phyloP scores from a whole-genome alignment of 1,284 basidiomycete species.

The Coriolopsis trogii region DNA sequence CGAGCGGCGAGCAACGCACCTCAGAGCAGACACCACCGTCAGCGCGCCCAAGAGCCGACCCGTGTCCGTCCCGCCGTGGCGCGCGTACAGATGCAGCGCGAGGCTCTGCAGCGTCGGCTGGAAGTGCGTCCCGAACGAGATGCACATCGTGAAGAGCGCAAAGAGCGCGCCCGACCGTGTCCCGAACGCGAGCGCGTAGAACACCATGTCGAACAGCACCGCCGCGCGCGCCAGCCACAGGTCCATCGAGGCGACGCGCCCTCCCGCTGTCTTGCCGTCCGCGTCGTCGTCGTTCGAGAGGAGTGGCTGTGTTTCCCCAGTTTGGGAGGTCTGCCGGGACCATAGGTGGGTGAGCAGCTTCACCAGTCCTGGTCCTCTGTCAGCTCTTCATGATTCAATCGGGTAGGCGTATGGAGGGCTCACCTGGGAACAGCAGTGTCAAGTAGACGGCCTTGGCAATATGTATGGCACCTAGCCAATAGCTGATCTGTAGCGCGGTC shows the following conservation, averaged over 20 bases:
- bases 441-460: constrained; percentile 61
- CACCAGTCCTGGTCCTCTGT: constrained; percentile 36
- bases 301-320: constrained; percentile 29
- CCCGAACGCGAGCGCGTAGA: constrained; percentile 53
- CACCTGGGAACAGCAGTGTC: constrained; percentile 66
- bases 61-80: constrained; percentile 49
- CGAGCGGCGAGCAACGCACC: constrained; percentile 38
- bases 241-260: constrained; percentile 45
- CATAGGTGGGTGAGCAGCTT: constrained; percentile 11
- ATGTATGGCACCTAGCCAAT: constrained; percentile 65
- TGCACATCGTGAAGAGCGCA: constrained; percentile 44
- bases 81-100: constrained; percentile 59
- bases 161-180: constrained; percentile 46
- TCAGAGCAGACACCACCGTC: constrained; percentile 67
- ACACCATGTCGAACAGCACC: constrained; percentile 55
- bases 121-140: constrained; percentile 58
- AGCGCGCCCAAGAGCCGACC: constrained; percentile 71
- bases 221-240: constrained; percentile 57
- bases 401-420: constrained; percentile 28
- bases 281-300: not conserved
- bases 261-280: constrained; percentile 12
- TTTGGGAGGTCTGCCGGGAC: not conserved
- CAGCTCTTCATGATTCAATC: no score
- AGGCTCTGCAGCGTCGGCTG: constrained; percentile 64
- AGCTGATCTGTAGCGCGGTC: constrained; percentile 59